A percentile compares a stretch with the other conserved stretches of the same genome.
These are phyloP conservation scores for Apiospora arundinis DNA, from an alignment of 2,329 filamentous ascomycete species.

Conservation along the genomic window DNA sequence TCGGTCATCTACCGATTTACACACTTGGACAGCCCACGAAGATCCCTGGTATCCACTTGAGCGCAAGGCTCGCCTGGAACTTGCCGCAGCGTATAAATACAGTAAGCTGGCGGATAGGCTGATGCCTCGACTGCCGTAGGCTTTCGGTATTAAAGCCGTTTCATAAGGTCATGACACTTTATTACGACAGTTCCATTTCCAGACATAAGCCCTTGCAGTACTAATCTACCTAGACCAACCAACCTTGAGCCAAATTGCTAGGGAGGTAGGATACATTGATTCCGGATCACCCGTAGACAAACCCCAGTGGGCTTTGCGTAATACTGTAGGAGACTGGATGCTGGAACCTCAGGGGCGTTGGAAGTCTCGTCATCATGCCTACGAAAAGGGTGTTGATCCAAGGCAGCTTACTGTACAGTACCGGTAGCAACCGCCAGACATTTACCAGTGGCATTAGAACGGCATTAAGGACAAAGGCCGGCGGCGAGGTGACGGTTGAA, in stretches of 20 bases:
- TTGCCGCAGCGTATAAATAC: not conserved
- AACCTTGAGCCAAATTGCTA: not conserved
- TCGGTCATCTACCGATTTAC: not conserved
- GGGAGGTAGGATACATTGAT: not conserved
- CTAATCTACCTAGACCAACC: not conserved
- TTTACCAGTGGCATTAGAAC: not conserved
- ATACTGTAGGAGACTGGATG: no score
- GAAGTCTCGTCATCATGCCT: not conserved
- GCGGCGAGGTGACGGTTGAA: not conserved
- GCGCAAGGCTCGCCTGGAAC: not conserved
- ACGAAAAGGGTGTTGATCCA: not conserved
- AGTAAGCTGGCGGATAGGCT: not conserved
- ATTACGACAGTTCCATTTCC: not conserved
- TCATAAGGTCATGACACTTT: not conserved
- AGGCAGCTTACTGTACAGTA: not conserved
- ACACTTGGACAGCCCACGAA: not conserved
- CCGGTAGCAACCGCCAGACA: not conserved
- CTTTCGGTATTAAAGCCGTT: not conserved
- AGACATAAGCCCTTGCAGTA: not conserved
- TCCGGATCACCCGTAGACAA: not conserved
- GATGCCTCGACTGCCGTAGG: not conserved
- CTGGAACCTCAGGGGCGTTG: not conserved
- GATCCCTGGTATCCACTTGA: not conserved
- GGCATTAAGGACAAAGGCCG: not conserved
- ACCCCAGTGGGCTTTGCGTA: not conserved